Evolutionary conservation across 768 basidiomycete species (phyloP), one percentile per base, ranked within the genome.

Genomic region (Amanita rimosa): DNA sequence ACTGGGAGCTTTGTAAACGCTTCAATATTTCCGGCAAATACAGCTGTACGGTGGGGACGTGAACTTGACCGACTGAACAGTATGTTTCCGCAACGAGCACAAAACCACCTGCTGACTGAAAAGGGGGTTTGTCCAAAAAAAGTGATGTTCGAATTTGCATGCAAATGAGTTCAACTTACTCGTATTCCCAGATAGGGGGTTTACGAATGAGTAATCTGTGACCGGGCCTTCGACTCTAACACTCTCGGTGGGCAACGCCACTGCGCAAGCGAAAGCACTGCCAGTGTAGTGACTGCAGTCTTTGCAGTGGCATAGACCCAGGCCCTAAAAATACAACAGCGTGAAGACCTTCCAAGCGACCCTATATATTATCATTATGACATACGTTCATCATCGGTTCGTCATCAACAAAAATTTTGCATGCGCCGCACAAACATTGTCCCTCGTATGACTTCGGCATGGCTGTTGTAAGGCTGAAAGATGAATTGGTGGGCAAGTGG

Each of bases 1-100:
- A 49, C 8, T n/a, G 48, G 48, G 21, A 43, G n/a, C 40, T 49
- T 44, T 27, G 48, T 38, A n/a, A 49, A 49, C 22, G 13, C 48
- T 8, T 42, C 48, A n/a, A 49, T 43, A 16, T 42, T 49, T 16
- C 41, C 48, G 11, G 41, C 39, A 8, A 9, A 31, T 6, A 49
- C 41, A 11, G 14, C 16, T 14, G n/a, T 22, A n/a, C 46, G 27
- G 10, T 40, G 22, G 6, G 35, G 22, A 29, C 40, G 17, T 11
- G 29, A 14, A 10, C 21, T 34, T 13, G 33, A 36, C 22, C 22
- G 33, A 7, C 44, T 36, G 7, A 11, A 16, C 2, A 49, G 29
- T 0, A 43, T 41, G 34, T 41, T 49, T 42, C 48, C 48, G 34
- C 48, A 49, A 6, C 39, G 31, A 5, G 29, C 0, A 29, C 48